A percentile compares a stretch with the other conserved stretches of the same genome.
These are phyloP conservation scores for Hemileccinum impolitum DNA, from an alignment of 768 basidiomycete genomes.

Conservation along the genomic window DNA sequence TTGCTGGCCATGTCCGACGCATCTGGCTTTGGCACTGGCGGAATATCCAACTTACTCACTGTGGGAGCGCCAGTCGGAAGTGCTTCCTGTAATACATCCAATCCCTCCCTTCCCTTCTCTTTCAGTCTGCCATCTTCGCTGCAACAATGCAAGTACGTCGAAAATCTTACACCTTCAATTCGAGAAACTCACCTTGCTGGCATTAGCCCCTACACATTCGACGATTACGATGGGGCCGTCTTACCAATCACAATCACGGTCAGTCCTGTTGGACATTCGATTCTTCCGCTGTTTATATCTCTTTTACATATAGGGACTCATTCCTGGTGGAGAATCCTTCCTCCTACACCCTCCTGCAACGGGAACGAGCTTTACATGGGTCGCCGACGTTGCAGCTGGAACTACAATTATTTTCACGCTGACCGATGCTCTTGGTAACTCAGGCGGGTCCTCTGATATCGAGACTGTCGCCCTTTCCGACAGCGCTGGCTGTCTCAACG, in stretches of 20 bases:
- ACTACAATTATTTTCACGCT: slow-evolving; percentile 58
- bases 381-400: slow-evolving; percentile 51
- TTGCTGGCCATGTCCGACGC: slow-evolving; percentile 70
- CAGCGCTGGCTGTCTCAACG: slow-evolving; percentile 50
- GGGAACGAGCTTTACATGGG: slow-evolving; percentile 48
- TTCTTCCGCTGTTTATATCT: neutral
- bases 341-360: slow-evolving; percentile 38
- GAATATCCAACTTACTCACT: slow-evolving; percentile 46
- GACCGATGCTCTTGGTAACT: slow-evolving; percentile 46
- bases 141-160: slow-evolving; percentile 57
- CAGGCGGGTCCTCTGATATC: slow-evolving; percentile 62
- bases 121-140: slow-evolving; percentile 52
- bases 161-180: neutral
- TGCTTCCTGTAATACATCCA: slow-evolving; percentile 46
- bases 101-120: slow-evolving; percentile 42
- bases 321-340: slow-evolving; percentile 59
- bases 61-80: slow-evolving; percentile 44
- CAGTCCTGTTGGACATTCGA: slow-evolving; percentile 15
- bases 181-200: slow-evolving; percentile 4
- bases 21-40: slow-evolving; percentile 66
- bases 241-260: slow-evolving; percentile 58
- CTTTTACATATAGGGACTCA: slow-evolving; percentile 43
- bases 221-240: slow-evolving; percentile 40
- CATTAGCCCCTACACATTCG: slow-evolving; percentile 46
- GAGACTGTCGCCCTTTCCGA: slow-evolving; percentile 44